Conservation (phyloP, 169 alveolate species). For the Sarcocystis neurona region DNA sequence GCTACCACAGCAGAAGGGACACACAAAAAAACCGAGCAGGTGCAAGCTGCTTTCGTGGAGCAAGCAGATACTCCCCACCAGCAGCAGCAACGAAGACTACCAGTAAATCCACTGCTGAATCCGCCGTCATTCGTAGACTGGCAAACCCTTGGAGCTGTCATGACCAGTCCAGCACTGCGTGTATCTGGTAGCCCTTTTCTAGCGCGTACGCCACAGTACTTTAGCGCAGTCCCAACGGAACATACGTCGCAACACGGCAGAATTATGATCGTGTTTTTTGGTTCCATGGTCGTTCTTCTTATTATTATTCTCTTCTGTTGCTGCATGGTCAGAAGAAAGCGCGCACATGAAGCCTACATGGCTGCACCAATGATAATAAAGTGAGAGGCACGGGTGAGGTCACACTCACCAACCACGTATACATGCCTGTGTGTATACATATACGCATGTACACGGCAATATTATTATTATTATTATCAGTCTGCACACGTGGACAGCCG, state of each 20-base stretch:
- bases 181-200: background rate
- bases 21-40: too few relatives aligned
- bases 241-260: background rate
- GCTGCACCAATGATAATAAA: background rate
- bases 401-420: too few relatives aligned
- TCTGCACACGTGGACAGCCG: too few relatives aligned
- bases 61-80: too few relatives aligned
- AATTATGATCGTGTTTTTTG: background rate
- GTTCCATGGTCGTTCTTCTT: background rate
- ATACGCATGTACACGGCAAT: too few relatives aligned
- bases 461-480: too few relatives aligned
- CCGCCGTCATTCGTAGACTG: background rate
- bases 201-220: background rate
- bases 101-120: too few relatives aligned
- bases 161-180: background rate
- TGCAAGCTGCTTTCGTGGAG: too few relatives aligned
- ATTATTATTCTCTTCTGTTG: background rate
- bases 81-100: too few relatives aligned
- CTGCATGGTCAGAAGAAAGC: background rate
- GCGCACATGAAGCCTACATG: slow-evolving; percentile 28
- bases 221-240: background rate
- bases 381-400: too few relatives aligned
- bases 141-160: background rate
- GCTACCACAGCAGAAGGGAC: background rate
- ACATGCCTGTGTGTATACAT: too few relatives aligned